These are phyloP conservation scores for Saccharomycopsis olivae DNA, from an alignment of 805 yeast species.

Conservation along the genomic window DNA sequence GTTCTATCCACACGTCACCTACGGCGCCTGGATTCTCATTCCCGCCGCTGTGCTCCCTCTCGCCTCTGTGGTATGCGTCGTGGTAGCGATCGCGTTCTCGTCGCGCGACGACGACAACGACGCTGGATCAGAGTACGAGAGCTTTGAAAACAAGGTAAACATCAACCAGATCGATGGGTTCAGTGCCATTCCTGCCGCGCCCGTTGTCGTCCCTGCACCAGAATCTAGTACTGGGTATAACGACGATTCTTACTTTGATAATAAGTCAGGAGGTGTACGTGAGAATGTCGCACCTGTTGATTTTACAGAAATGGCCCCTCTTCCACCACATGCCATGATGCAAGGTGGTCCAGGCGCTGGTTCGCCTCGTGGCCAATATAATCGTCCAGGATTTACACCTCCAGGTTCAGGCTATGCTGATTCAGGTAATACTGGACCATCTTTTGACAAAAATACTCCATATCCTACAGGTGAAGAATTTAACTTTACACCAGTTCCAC, in stretches of 20 bases:
- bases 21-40: slow-evolving; percentile 67
- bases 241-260: slow-evolving; percentile 1
- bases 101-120: slow-evolving; percentile 17
- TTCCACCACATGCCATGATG: slow-evolving; percentile 7
- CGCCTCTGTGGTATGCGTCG: slow-evolving; percentile 38
- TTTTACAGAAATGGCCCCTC: slow-evolving; percentile 16
- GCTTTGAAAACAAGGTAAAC: slow-evolving; percentile 4
- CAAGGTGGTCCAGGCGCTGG: neutral
- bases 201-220: slow-evolving; percentile 4
- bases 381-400: neutral
- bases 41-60: slow-evolving; percentile 54
- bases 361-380: neutral
- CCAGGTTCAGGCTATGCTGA: neutral
- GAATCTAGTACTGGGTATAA: neutral
- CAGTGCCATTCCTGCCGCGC: slow-evolving; percentile 3
- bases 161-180: slow-evolving; percentile 17
- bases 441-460: slow-evolving; percentile 3
- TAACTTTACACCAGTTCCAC: slow-evolving; percentile 15
- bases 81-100: slow-evolving; percentile 26
- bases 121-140: slow-evolving; percentile 17
- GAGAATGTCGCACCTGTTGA: slow-evolving; percentile 3
- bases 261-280: slow-evolving; percentile 1
- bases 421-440: neutral
- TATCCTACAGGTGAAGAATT: slow-evolving; percentile 15
- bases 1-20: slow-evolving; percentile 53